A percentile compares a stretch with the other conserved stretches of the same genome.
These are phyloP conservation scores for Calophaca sinica DNA, from an alignment of 306 rosid species.

Conservation along the genomic window DNA sequence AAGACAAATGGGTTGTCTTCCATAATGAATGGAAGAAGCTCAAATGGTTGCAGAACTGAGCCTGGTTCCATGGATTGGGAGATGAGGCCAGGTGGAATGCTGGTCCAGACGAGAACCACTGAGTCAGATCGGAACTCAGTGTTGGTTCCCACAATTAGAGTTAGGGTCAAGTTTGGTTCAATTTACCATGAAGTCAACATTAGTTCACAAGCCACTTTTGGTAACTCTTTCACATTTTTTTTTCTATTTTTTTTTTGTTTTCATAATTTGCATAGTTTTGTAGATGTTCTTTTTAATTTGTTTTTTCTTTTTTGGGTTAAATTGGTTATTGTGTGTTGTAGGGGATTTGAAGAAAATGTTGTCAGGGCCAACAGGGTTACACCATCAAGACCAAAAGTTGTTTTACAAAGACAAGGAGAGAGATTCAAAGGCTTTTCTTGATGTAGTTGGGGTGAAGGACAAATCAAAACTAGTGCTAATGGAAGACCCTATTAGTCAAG, in stretches of 20 bases:
- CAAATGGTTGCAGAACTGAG: slow-evolving; percentile 55
- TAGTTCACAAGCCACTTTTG: slow-evolving; percentile 87
- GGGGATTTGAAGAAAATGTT: slow-evolving; percentile 96
- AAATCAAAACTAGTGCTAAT: slow-evolving; percentile 75
- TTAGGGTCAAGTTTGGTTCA: slow-evolving; percentile 82
- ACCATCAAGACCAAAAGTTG: slow-evolving; percentile 92
- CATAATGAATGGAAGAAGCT: slow-evolving; percentile 51
- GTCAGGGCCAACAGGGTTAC: slow-evolving; percentile 84
- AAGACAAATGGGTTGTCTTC: slow-evolving; percentile 55
- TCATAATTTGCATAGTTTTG: neutral
- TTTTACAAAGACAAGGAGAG: slow-evolving; percentile 87
- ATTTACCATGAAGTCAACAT: slow-evolving; percentile 80
- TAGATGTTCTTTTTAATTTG: neutral
- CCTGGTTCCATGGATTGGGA: slow-evolving; percentile 80
- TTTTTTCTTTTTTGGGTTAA: neutral
- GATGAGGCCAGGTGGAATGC: slow-evolving; percentile 97
- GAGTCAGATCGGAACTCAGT: slow-evolving; percentile 70
- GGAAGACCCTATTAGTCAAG: slow-evolving; percentile 94
- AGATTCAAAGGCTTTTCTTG: slow-evolving; percentile 90
- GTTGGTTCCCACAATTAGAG: slow-evolving; percentile 72
- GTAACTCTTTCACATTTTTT: slow-evolving; percentile 43
- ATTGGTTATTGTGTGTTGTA: slow-evolving; percentile 37
- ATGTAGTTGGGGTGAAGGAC: slow-evolving; percentile 80
- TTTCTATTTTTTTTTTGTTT: neutral
- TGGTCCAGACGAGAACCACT: slow-evolving; percentile 80